Evolutionary conservation across 2,329 filamentous ascomycete genomes (phyloP), one percentile per base, ranked within the genome.

Genomic region (Trichocomaceae sp.): DNA sequence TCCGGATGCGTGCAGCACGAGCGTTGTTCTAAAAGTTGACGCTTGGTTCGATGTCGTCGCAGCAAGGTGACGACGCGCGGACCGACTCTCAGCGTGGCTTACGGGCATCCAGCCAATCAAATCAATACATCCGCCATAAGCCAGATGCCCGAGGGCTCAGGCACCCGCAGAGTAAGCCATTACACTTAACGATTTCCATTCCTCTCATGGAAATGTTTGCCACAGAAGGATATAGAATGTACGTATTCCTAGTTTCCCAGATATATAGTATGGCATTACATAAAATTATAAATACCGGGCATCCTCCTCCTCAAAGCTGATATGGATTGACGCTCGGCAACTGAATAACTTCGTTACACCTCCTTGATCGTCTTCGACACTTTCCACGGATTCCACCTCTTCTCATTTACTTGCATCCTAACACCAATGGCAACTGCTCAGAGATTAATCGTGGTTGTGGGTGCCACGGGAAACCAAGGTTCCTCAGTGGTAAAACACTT

Each of bases 401-500:
- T 8, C 9, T 35, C 5, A 35, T 35, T 35, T 15, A 5, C 12
- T 35, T 35, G 31, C 31, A 33, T 9, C 6, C 17, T 41, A 42
- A 7, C 3, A 26, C 23, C 19, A 17, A 42, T 42, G 39, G 2
- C 39, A 10, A 22, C 17, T 17, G 10, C 9, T 13, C 39, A 42
- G 17, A 72, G 70, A 60, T 61, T 64, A 41, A 66, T 72, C 42
- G 64, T 66, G 13, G 60, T 74, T 26, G 56, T 72, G 39, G 69
- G 71, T 35, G 63, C 69, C 37, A 72, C 70, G 13, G 71, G 70
- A 42, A 63, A 64, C 23, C 64, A 68, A 58, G 68, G 67, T 31
- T 61, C 58, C 17, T 66, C 63, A 9, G 67, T 70, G 19, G 65
- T 60, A 19, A 52, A 42, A n/a, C 35, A 37, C 8, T 55, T 55